Percentiles rank a stretch among this genome's conserved stretches.
Evolutionary conservation across 176 grass and related monocot species (phyloP).

Genomic region (Neostapfia colusana): DNA sequence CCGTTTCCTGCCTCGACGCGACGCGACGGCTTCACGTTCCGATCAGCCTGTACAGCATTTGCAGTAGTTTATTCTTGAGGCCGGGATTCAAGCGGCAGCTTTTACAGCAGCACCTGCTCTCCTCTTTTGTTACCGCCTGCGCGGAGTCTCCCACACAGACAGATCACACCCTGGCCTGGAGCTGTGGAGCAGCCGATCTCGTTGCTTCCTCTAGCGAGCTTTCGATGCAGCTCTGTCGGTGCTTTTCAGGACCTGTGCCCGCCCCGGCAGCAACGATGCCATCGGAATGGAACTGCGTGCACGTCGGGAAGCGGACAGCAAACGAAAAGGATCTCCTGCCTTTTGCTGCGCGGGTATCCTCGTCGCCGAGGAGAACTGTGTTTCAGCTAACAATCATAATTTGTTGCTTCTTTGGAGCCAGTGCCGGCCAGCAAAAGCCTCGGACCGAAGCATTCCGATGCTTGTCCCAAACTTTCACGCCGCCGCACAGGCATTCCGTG

Average conservation of each 20-base stretch:
- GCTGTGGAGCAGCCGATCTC: neutral
- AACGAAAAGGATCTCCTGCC: neutral
- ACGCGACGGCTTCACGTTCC: neutral
- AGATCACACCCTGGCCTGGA: no score
- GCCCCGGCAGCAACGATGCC: neutral
- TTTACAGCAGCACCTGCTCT: neutral
- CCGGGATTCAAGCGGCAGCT: neutral
- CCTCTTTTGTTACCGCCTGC: neutral
- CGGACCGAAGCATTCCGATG: no score
- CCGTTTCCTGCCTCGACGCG: neutral
- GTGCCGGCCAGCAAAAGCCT: no score
- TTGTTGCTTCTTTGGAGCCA: no score
- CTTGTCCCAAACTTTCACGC: no score
- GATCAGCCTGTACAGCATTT: no score
- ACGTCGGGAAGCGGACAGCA: neutral
- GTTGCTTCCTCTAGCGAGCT: neutral
- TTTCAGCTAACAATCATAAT: no score
- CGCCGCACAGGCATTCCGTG: no score
- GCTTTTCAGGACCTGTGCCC: neutral
- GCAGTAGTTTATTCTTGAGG: neutral
- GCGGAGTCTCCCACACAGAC: neutral
- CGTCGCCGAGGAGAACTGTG: neutral
- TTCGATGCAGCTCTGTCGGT: neutral
- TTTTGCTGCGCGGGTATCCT: neutral
- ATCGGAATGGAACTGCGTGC: neutral